Evolutionary conservation across 768 basidiomycete genomes (phyloP).

Genomic region (Pleurotus ostreatus): DNA sequence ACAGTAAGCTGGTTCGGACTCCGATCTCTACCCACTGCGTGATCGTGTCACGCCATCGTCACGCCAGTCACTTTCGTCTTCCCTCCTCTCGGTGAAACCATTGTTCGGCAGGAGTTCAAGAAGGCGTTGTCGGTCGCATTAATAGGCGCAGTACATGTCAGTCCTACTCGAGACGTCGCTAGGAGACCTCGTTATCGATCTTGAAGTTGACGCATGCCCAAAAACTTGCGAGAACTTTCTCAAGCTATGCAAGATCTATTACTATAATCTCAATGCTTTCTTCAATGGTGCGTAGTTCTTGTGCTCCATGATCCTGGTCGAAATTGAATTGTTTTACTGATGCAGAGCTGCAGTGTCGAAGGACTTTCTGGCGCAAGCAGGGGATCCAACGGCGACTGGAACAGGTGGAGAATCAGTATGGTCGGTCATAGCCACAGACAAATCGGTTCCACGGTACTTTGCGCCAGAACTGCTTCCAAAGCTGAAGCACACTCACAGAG

Average conservation of each 20-base stretch:
- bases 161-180: constrained; percentile 95
- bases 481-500: constrained; percentile 79
- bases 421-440: constrained; percentile 53
- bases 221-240: constrained; percentile 93
- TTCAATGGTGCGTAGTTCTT: constrained; percentile 77
- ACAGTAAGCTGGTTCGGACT: background rate
- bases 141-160: constrained; percentile 56
- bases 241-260: constrained; percentile 95
- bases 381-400: constrained; percentile 95
- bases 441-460: constrained; percentile 70
- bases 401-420: constrained; percentile 90
- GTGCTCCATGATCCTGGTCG: background rate
- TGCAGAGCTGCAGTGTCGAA: constrained; percentile 70
- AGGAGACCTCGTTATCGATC: constrained; percentile 94
- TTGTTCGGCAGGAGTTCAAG: background rate
- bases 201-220: constrained; percentile 89
- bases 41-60: background rate
- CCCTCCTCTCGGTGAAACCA: constrained; percentile 1
- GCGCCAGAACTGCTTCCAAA: constrained; percentile 75
- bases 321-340: background rate
- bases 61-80: background rate
- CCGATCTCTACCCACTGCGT: background rate
- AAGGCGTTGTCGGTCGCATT: background rate
- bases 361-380: constrained; percentile 93
- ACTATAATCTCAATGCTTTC: constrained; percentile 95